Evolutionary conservation across 345 rosid genomes (phyloP), one percentile per base, ranked within the genome.

Genomic region (Garcia nutans): DNA sequence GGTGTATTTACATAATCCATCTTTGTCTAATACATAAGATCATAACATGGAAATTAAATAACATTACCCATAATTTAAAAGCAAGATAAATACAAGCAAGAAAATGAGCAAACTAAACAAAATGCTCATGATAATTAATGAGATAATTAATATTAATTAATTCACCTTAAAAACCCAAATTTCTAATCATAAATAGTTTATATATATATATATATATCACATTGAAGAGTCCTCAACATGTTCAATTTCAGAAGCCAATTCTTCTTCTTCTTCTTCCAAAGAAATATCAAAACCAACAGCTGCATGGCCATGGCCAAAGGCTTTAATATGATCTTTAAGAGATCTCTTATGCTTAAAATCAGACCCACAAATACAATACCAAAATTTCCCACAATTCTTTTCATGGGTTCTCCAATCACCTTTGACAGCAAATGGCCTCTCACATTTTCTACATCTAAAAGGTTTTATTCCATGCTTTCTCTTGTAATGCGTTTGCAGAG

Each of bases 351-450:
- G 97, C 84, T 92, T 90, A 13, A 92, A 92, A 78, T 92, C 94
- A 45, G 94, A 90, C 20, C 94, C 94, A 62, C 94, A 92, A 72
- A 84, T 66, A 82, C 94, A 92, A 74, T 87, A 88, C 94, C 97
- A 92, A 73, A 90, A 80, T 83, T 87, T 92, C 24, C 97, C 97
- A 56, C 97, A 90, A 44, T 92, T 92, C 87, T 92, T 92, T 83
- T 92, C 97, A 78, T 92, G 97, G 61, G 97, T 90, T 84, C 97
- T 84, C 92, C 97, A 91, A 12, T 91, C 94, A 6, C 97, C 97
- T 82, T 85, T 84, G 16, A 92, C 97, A 0, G 94, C 97, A 31
- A 90, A 92, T n/a, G 93, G 79, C 76, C 89, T 92, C 8, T 89
- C 85, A 72, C 94, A 92, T 88, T 89, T 92, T 50, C 93, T 76